Evolutionary conservation across 2,329 filamentous ascomycete genomes (phyloP), one percentile per base, ranked within the genome.

Genomic region (Bipolaris sorokiniana): DNA sequence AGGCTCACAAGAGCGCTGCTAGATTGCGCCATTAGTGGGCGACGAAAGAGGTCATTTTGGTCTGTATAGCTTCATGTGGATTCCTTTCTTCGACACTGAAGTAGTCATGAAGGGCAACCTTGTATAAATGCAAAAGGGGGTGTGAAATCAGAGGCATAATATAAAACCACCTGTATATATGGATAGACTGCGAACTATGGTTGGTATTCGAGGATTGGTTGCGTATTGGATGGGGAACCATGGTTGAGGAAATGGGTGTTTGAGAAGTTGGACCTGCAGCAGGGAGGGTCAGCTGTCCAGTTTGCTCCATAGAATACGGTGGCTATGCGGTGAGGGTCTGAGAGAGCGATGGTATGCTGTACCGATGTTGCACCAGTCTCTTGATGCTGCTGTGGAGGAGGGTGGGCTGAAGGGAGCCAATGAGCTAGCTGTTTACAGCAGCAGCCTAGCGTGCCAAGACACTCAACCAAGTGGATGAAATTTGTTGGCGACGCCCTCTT

Each of bases 401-500:
- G 20, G 31, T 10, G 36, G 36, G 34, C 10, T 31, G 28, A 20
- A 20, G 18, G 18, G 20, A 40, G 37, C 20, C 3, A n/a, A 37
- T 16, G 18, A 33, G 54, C 44, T 53, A 48, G 11, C 3, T 10
- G 23, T 31, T 31, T 31, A 31, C 28, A 31, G 28, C 28, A 11
- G 10, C 10, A 11, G 28, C 1, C 36, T 59, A 59, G 56, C 52
- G 56, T 16, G 56, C 56, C 56, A 59, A 59, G 56, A 20, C 44
- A 28, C 20, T 10, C 11, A 20, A 34, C 15, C 10, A 7, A 22
- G 16, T 48, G 20, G 20, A 34, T 45, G 47, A 56, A 55, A 45
- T 56, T 59, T 59, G 48, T 38, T 37, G 28, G 38, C 56, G 38
- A 33, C 40, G 44, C 31, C 28, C 26, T 54, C 53, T 63, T 64